Conservation (phyloP, 148 eudicot species). For the Nyssa sinensis region DNA sequence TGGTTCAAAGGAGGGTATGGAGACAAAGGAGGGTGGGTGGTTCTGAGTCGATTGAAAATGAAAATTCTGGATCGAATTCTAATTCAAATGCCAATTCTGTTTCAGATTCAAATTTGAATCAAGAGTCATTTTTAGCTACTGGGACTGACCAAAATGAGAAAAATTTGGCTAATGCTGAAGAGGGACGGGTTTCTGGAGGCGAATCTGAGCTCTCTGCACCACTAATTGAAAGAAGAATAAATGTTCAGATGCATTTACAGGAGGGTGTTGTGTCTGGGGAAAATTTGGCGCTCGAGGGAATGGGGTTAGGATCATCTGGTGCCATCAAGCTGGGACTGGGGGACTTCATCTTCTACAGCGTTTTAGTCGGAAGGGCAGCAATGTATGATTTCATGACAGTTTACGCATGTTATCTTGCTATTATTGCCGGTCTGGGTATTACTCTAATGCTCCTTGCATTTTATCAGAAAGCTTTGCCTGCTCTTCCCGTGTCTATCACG, state of each 20-base stretch:
- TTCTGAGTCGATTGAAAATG: conserved; percentile 23
- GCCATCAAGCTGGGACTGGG: conserved; percentile 90
- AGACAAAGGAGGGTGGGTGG: conserved; percentile 34
- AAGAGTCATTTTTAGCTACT: conserved; percentile 12
- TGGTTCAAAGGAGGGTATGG: conserved; percentile 62
- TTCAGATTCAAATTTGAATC: conserved; percentile 19
- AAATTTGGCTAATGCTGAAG: conserved; percentile 43
- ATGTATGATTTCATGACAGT: conserved; percentile 96
- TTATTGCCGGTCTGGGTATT: conserved; percentile 87
- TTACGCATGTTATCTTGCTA: conserved; percentile 89
- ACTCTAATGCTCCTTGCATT: conserved; percentile 76
- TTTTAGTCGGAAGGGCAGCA: conserved; percentile 93
- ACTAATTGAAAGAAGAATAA: conserved; percentile 53
- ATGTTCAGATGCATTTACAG: conserved; percentile 26
- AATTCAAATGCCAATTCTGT: conserved; percentile 17
- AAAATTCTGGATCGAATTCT: conserved; percentile 8
- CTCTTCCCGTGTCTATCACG: conserved; percentile 83
- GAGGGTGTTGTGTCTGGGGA: conserved; percentile 34
- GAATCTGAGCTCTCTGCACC: conserved; percentile 54
- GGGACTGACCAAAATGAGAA: conserved; percentile 30
- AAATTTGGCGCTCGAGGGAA: conserved; percentile 72
- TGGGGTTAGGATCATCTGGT: conserved; percentile 86
- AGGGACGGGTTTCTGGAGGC: conserved; percentile 33
- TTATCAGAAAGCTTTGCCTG: conserved; percentile 93
- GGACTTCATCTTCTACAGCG: conserved; percentile 94